Evolutionary conservation across 345 rosid genomes (phyloP), one percentile per base, ranked within the genome.

Genomic region (Hibiscus mutabilis): DNA sequence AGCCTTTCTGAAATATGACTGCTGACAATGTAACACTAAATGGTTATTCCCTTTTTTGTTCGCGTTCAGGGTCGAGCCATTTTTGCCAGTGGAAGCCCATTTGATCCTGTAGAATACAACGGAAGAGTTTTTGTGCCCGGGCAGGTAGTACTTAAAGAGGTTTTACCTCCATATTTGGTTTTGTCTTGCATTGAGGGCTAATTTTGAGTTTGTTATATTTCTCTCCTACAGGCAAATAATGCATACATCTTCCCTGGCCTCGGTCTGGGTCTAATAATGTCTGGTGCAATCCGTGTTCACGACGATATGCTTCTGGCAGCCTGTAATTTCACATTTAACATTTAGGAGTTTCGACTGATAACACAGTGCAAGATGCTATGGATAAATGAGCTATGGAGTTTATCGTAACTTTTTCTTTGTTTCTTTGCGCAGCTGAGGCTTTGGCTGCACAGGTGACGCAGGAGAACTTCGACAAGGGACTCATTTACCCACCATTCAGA

Each of bases 171-270:
- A 2, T 16, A 6, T 40, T 10, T 16, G n/a, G 40, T 40, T 70
- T 4, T 42, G 24, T 62, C 49, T 37, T 65, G 56, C 27, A 15
- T 35, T 27, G 64, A 37, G 31, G 70, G 66, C 49, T 78, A 58
- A 81, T 47, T 47, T 69, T 40, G 19, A 22, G 52, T 58, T 16
- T 42, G 35, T 69, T 24, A 19, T 33, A 40, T 63, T 51, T 61
- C 6, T 56, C 24, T 51, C 42, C 19, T 78, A 71, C 89, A 91
- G 98, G 92, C 96, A 57, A 94, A 94, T 82, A 94, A 94, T 74
- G 98, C 98, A 12, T 94, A 94, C 80, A 87, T 94, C 69, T 94
- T 91, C 86, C 98, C 98, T 35, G 98, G 98, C 72, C 79, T 94
- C 29, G 98, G 98, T 63, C 84, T 94, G 73, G 98, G 98, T 62